These are phyloP conservation scores for Oenanthe javanica DNA, from an alignment of 140 eudicot species.

Conservation along the genomic window DNA sequence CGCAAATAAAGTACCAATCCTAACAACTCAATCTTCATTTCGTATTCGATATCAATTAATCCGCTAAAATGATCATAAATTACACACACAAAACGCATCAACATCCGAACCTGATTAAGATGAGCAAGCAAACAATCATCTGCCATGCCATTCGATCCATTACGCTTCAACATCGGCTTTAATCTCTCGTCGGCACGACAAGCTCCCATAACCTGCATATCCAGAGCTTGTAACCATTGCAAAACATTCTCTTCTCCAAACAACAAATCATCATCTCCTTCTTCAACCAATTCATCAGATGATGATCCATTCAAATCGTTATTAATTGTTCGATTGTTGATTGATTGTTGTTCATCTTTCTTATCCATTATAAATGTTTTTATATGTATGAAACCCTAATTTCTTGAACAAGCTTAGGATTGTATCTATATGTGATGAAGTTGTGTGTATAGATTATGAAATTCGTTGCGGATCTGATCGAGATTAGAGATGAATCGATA, in stretches of 20 bases:
- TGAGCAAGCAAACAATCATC: conserved; percentile 75
- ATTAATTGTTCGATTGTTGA: conserved; percentile 23
- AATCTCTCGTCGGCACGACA: conserved; percentile 90
- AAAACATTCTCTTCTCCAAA: conserved; percentile 43
- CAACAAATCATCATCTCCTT: conserved; percentile 52
- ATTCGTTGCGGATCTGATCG: not conserved
- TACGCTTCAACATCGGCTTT: conserved; percentile 72
- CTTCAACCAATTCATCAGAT: conserved; percentile 35
- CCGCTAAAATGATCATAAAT: not conserved
- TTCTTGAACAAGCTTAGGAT: no score
- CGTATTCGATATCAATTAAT: not conserved
- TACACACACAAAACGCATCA: no score
- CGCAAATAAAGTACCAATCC: not conserved
- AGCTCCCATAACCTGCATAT: conserved; percentile 90
- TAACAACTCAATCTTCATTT: not conserved
- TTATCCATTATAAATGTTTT: conserved; percentile 21
- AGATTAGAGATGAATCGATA: not conserved
- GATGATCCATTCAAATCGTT: conserved; percentile 8
- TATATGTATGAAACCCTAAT: conserved; percentile 9
- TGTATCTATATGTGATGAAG: no score
- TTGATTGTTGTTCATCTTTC: conserved; percentile 34
- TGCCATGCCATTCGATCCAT: conserved; percentile 49
- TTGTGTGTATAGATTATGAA: no score
- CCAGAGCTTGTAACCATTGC: conserved; percentile 67
- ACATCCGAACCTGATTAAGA: conserved; percentile 51